Base-by-base conservation (phyloP, 2,329 filamentous ascomycete species). In the Pseudogymnoascus sp. region DNA sequence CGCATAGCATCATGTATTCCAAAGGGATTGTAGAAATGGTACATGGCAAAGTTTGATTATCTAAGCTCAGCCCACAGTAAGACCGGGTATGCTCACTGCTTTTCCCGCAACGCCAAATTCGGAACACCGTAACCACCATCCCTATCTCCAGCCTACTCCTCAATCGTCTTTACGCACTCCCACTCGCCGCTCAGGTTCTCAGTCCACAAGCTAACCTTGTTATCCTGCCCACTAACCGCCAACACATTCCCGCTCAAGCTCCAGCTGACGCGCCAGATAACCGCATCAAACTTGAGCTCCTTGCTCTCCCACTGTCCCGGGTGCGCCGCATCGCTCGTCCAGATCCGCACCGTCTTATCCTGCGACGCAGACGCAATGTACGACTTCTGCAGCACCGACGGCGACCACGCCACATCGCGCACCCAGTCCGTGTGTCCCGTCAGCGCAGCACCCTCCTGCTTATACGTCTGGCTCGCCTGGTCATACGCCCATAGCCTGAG, bases 131-230 rank as follows among this genome's bases (percentile, higher is more conserved):
- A 46, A 53, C 40, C 40, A 49, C 61, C 23, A 59, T 60, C 28
- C 28, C 16, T n/a, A 62, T 18, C 38, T 56, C 21, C 40, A 53
- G 14, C 63, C 68, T 81, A 96, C 79, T 96, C 91, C 76, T 96
- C 93, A 74, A 99, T 93, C 65, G 91, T 92, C 84, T 96, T 97
- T 68, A 97, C 91, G 72, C 90, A 91, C 78, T 97, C 93, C 95
- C 95, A 99, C 74, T 96, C 91, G 63, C 95, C 95, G 75, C 89
- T 90, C 70, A 99, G 80, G 75, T 96, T 96, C 84, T 99, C 95
- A 84, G 97, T 99, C 93, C 93, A 99, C 75, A 99, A 77, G 62
- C 89, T 96, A 63, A 99, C 93, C 79, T 96, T 93, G 82, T 99
- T 99, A 78, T 99, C 93, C 25, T 89, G 91, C 40, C 91, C 91